phyloP scores from a whole-genome alignment of 805 yeast genomes.

The Starmera quercuum region DNA sequence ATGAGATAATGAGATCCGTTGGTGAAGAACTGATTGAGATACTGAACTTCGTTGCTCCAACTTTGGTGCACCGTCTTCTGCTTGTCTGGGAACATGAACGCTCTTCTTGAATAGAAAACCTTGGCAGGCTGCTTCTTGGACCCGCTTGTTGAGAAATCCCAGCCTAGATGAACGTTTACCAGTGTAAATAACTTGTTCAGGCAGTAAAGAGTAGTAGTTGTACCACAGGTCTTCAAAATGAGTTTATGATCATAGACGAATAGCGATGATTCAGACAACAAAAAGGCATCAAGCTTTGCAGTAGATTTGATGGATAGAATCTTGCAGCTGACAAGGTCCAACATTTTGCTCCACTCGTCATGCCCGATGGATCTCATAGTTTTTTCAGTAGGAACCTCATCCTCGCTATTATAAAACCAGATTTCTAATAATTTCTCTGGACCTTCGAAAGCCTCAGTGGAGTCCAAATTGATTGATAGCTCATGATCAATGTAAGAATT shows the following conservation, averaged over 20 bases:
- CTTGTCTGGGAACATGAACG: constrained; percentile 85
- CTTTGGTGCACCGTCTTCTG: constrained; percentile 75
- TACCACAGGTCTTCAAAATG: constrained; percentile 91
- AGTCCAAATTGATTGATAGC: constrained; percentile 70
- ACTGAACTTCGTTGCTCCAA: constrained; percentile 76
- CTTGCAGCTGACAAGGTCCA: constrained; percentile 83
- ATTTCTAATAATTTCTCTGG: constrained; percentile 91
- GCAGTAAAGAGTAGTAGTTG: constrained; percentile 84
- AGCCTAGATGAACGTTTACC: constrained; percentile 31
- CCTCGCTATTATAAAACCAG: constrained; percentile 64
- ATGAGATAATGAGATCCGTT: constrained; percentile 64
- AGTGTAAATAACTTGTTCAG: constrained; percentile 54
- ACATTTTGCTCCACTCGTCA: constrained; percentile 58
- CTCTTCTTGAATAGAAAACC: constrained; percentile 84
- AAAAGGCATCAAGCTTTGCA: constrained; percentile 65
- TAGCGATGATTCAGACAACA: constrained; percentile 82
- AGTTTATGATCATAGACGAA: constrained; percentile 84
- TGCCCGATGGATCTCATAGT: constrained; percentile 62
- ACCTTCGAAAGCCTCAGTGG: constrained; percentile 92
- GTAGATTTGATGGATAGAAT: constrained; percentile 74
- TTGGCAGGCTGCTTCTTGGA: constrained; percentile 39
- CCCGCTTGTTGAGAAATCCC: constrained; percentile 23
- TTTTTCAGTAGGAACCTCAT: constrained; percentile 24
- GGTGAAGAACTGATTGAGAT: constrained; percentile 57
- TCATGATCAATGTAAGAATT: constrained; percentile 68